Percentiles rank a stretch among this genome's conserved stretches.
Evolutionary conservation across 495 filamentous ascomycete species (phyloP).

Genomic region (Hyphodiscus hymeniophilus): DNA sequence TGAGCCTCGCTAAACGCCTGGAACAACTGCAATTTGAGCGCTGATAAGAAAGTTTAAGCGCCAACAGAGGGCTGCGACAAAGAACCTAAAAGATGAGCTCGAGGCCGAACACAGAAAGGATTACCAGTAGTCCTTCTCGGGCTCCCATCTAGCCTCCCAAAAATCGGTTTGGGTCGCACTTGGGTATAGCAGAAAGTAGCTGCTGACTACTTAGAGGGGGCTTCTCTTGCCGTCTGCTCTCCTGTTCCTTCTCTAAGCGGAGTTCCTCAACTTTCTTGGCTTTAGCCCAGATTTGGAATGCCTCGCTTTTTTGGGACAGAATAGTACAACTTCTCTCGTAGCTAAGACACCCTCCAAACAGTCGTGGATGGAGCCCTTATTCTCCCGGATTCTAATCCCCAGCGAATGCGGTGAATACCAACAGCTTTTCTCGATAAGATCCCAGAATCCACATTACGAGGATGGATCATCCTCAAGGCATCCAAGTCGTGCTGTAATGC

Average conservation of each 20-base stretch:
- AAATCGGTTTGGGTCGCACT: too few species aligned
- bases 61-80: too few species aligned
- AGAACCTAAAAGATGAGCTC: too few species aligned
- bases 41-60: too few species aligned
- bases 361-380: conserved; percentile 12
- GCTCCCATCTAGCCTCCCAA: too few species aligned
- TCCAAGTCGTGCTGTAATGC: conserved; percentile 18
- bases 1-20: too few species aligned
- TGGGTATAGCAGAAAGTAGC: too few species aligned
- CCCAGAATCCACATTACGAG: conserved; percentile 16
- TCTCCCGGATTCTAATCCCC: conserved; percentile 19
- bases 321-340: conserved; percentile 18
- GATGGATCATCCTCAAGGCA: conserved; percentile 19
- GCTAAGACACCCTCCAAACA: conserved; percentile 22
- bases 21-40: too few species aligned
- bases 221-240: conserved; percentile 6
- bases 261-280: conserved; percentile 4
- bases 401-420: background rate
- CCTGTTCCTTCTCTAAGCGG: conserved; percentile 5
- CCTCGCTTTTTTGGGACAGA: conserved; percentile 6
- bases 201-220: too few species aligned
- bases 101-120: too few species aligned
- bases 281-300: conserved; percentile 14
- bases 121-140: too few species aligned
- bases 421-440: conserved; percentile 11